phyloP scores from a whole-genome alignment of 352 stramenopile genomes.

The Phytophthora macrochlamydospora region DNA sequence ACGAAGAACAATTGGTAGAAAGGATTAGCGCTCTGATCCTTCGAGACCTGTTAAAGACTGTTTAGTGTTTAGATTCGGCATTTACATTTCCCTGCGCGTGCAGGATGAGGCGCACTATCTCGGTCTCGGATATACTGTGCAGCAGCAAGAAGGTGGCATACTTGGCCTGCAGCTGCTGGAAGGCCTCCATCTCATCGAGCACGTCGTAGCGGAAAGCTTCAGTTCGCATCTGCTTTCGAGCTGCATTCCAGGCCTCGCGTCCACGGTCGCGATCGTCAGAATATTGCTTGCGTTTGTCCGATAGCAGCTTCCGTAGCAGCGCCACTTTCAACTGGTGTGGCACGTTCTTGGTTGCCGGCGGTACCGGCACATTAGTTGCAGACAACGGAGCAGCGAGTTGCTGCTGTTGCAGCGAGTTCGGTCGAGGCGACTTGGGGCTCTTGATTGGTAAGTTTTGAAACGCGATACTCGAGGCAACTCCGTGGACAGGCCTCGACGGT shows the following conservation, averaged over 20 bases:
- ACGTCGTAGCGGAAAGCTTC: slow-evolving; percentile 75
- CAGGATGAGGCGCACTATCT: slow-evolving; percentile 65
- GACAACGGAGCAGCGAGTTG: slow-evolving; percentile 8
- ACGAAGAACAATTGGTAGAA: no score
- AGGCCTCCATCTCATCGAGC: slow-evolving; percentile 64
- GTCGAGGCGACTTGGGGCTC: background rate
- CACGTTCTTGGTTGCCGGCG: slow-evolving; percentile 46
- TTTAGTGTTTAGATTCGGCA: no score
- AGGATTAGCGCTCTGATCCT: no score
- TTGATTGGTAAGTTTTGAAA: slow-evolving; percentile 3
- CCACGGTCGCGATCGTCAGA: slow-evolving; percentile 40
- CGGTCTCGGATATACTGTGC: slow-evolving; percentile 58
- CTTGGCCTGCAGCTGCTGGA: slow-evolving; percentile 65
- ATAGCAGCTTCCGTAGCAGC: slow-evolving; percentile 60
- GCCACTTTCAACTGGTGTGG: slow-evolving; percentile 55
- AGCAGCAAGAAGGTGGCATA: slow-evolving; percentile 74
- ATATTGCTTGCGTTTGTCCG: slow-evolving; percentile 63
- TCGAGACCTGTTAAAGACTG: no score
- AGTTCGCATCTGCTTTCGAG: slow-evolving; percentile 54
- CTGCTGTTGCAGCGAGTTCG: background rate
- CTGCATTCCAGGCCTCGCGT: slow-evolving; percentile 56
- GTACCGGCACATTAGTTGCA: slow-evolving; percentile 2
- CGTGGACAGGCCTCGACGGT: background rate
- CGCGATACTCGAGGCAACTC: background rate
- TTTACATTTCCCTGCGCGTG: slow-evolving; percentile 26